Evolutionary conservation across 495 filamentous ascomycete species (phyloP), one percentile per base, ranked within the genome.

Genomic region (Astrothelium subdiscretum): DNA sequence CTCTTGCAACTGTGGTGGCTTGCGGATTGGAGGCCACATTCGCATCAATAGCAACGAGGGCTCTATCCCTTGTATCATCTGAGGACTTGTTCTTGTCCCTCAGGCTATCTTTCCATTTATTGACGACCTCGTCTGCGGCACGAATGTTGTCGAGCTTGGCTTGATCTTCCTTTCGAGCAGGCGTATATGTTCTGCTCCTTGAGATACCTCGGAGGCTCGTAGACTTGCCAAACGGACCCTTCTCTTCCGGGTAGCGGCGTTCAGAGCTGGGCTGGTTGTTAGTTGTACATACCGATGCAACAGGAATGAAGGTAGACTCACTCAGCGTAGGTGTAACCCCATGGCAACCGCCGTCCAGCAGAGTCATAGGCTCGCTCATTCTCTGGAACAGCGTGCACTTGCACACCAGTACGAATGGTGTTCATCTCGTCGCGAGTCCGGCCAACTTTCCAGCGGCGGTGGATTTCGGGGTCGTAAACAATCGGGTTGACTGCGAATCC

Each of bases 381-480:
- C 24, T 78, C 79, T n/a, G 83, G 85, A 26, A 87, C 85, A 48
- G 79, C 81, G 69, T 87, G 85, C 54, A 87, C 82, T 69, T 87
- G 84, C 77, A 85, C 85, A 20, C 71, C 69, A 27, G 44, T 40
- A 10, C 63, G 59, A 31, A 65, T 31, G 63, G 58, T n/a, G 58
- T 64, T 64, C 62, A 64, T 64, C 3, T 54, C 48, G 48, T 54
- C 48, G 48, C 48, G 48, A 24, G 48, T 54, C 3, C 48, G 48
- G 48, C 48, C 48, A 54, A 54, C 48, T 54, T 15, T 54, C 48
- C 48, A 54, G 48, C 48, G 48, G 48, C 48, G 48, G 24, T 54
- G 48, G 48, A 54, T 29, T 5, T 54, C 48, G 5, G 48, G 20
- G 48, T 54, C 24, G 48, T 54, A 54, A 54, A 54, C 48, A 54